phyloP scores from a whole-genome alignment of 805 yeast species.

The Barnettozyma sp. region DNA sequence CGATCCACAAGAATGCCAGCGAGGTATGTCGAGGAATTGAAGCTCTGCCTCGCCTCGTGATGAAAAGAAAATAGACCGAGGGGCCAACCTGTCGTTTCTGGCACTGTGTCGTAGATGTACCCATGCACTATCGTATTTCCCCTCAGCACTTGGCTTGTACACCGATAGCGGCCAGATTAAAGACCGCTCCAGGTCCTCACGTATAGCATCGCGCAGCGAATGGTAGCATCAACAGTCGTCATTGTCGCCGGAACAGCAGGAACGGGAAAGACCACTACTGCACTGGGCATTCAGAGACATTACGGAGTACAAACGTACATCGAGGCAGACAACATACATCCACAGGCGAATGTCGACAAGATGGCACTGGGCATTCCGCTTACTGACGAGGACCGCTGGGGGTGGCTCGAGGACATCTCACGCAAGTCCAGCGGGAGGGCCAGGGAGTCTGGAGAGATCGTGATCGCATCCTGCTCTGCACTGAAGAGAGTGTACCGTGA shows the following conservation, averaged over 20 bases:
- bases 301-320: conserved; percentile 46
- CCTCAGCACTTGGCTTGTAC: no score
- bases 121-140: no score
- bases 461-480: conserved; percentile 78
- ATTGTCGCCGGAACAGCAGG: conserved; percentile 96
- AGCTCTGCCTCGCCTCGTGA: no score
- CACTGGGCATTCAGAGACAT: conserved; percentile 39
- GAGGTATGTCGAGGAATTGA: no score
- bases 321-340: conserved; percentile 86
- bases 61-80: no score
- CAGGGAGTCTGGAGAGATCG: conserved; percentile 22
- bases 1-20: no score
- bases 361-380: conserved; percentile 80
- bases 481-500: conserved; percentile 71
- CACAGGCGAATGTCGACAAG: conserved; percentile 63
- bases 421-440: conserved; percentile 35
- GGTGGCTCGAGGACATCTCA: conserved; percentile 63
- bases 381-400: conserved; percentile 88
- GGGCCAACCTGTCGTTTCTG: no score
- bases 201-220: not conserved
- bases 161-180: no score
- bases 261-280: conserved; percentile 86
- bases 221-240: conserved; percentile 28
- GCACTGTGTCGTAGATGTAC: no score
- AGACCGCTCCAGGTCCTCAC: no score